These are phyloP conservation scores for Protomyces arabidopsidicola DNA, from an alignment of 1,139 yeast species.

Conservation along the genomic window DNA sequence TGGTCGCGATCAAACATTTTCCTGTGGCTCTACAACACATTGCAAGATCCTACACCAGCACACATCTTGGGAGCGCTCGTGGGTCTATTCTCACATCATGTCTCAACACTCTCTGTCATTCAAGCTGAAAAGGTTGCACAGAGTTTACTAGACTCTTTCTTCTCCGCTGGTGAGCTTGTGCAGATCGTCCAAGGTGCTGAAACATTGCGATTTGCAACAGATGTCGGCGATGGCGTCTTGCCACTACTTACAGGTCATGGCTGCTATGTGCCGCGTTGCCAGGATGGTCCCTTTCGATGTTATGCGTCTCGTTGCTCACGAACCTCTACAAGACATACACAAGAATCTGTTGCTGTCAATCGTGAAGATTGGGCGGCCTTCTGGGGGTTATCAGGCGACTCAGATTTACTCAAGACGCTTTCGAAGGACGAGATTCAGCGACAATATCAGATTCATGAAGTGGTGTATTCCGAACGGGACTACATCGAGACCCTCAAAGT, in stretches of 20 bases:
- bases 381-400: constrained; percentile 54
- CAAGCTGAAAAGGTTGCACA: constrained; percentile 56
- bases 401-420: constrained; percentile 42
- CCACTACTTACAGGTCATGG: constrained; percentile 44
- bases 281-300: constrained; percentile 37
- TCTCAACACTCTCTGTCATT: constrained; percentile 52
- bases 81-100: constrained; percentile 50
- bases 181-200: constrained; percentile 36
- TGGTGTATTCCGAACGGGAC: constrained; percentile 69
- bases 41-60: constrained; percentile 39
- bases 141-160: constrained; percentile 49
- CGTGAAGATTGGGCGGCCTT: constrained; percentile 27
- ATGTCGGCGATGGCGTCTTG: constrained; percentile 46
- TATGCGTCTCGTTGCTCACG: constrained; percentile 38
- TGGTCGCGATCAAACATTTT: constrained; percentile 50
- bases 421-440: constrained; percentile 54
- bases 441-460: constrained; percentile 73
- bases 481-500: constrained; percentile 65
- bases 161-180: constrained; percentile 48
- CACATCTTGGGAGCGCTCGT: constrained; percentile 54
- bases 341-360: neutral
- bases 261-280: constrained; percentile 42
- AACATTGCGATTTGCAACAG: constrained; percentile 35
- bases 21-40: constrained; percentile 44
- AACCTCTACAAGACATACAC: constrained; percentile 29